Evolutionary conservation across 2,329 filamentous ascomycete species (phyloP).

Genomic region (Cercospora berteroae): DNA sequence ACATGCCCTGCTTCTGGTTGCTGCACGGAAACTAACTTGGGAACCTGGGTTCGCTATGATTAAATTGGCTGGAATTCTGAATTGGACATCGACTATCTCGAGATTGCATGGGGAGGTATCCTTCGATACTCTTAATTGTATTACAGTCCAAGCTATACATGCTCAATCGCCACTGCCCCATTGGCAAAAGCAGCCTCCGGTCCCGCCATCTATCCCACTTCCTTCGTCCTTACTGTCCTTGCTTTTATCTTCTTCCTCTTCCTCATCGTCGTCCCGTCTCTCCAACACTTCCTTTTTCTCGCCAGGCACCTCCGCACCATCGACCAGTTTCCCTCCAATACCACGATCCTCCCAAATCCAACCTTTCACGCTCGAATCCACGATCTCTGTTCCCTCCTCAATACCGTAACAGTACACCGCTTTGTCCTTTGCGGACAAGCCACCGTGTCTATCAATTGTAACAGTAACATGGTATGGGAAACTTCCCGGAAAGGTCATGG

Average conservation of each 20-base stretch:
- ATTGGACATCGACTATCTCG: background rate
- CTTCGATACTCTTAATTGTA: background rate
- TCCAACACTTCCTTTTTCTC: constrained; percentile 27
- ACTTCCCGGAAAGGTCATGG: constrained; percentile 54
- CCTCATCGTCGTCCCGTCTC: background rate
- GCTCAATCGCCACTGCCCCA: constrained; percentile 42
- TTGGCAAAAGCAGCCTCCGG: constrained; percentile 58
- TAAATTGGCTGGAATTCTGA: background rate
- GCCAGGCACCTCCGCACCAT: constrained; percentile 48
- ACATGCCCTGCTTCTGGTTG: background rate
- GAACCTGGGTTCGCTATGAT: background rate
- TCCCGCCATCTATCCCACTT: constrained; percentile 58
- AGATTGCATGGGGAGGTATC: background rate
- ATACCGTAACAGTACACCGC: constrained; percentile 61
- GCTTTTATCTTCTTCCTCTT: constrained; percentile 26
- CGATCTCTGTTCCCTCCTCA: constrained; percentile 45
- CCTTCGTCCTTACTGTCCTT: constrained; percentile 38
- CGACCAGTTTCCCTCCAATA: constrained; percentile 50
- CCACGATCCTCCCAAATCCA: constrained; percentile 54
- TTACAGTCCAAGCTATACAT: background rate
- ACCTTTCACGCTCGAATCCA: constrained; percentile 46
- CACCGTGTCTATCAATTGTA: constrained; percentile 60
- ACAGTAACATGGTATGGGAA: constrained; percentile 63
- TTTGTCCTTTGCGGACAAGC: constrained; percentile 51
- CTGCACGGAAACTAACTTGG: background rate